These are phyloP conservation scores for Tetrahymena borealis DNA, from an alignment of 73 alveolate species.

Conservation along the genomic window DNA sequence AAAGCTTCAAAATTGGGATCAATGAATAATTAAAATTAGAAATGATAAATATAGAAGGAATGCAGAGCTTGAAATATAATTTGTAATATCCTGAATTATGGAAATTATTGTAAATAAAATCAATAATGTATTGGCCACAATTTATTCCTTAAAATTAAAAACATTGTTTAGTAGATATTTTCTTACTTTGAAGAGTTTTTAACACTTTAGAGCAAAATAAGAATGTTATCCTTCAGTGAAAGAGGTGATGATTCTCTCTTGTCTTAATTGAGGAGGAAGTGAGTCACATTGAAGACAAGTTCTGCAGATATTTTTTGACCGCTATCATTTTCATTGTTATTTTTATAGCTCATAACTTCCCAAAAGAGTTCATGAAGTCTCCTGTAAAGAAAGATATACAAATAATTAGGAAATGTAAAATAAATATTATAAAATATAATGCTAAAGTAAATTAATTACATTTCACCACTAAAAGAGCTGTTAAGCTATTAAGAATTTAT, in stretches of 20 bases:
- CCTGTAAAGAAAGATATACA: too few relatives aligned
- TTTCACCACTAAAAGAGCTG: not conserved
- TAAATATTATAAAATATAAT: not conserved
- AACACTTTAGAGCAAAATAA: not conserved
- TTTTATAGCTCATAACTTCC: not conserved
- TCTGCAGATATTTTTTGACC: not conserved
- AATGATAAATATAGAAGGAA: too few relatives aligned
- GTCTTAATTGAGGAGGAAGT: not conserved
- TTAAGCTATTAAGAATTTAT: not conserved
- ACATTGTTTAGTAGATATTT: not conserved
- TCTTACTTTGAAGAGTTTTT: not conserved
- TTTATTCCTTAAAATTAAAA: too few relatives aligned
- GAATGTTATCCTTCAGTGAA: not conserved
- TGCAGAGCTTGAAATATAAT: too few relatives aligned
- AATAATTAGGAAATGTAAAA: too few relatives aligned
- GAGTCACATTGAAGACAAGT: not conserved
- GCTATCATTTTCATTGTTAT: not conserved
- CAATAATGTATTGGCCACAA: too few relatives aligned
- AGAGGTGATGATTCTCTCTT: not conserved
- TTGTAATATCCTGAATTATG: too few relatives aligned
- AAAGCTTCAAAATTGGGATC: too few relatives aligned
- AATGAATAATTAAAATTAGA: too few relatives aligned
- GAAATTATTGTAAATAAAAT: too few relatives aligned
- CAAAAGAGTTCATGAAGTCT: not conserved
- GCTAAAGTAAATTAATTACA: not conserved